Evolutionary conservation across 352 stramenopile species (phyloP).

Genomic region (Pythium utonaiense): DNA sequence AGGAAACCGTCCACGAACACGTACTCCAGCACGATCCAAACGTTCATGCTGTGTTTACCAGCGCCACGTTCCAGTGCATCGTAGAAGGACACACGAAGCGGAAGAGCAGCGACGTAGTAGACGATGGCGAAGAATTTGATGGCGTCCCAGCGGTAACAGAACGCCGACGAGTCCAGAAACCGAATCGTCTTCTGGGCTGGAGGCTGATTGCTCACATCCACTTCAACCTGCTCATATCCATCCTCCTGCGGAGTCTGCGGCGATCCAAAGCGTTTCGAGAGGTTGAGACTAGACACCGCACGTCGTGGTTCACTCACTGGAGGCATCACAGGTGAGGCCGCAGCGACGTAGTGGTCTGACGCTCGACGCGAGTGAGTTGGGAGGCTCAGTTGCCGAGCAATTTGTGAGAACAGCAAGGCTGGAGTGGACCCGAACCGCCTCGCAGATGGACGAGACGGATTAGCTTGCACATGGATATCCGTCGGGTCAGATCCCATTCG

Average conservation of each 20-base stretch:
- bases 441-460: background rate
- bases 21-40: constrained; percentile 29
- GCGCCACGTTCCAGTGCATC: constrained; percentile 24
- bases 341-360: constrained; percentile 9
- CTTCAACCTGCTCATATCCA: background rate
- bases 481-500: constrained; percentile 7
- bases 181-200: background rate
- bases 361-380: background rate
- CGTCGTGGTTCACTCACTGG: background rate
- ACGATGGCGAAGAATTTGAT: constrained; percentile 28
- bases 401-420: constrained; percentile 10
- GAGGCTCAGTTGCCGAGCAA: constrained; percentile 5
- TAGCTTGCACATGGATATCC: background rate
- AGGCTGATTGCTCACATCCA: background rate
- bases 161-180: constrained; percentile 21
- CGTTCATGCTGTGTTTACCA: constrained; percentile 11
- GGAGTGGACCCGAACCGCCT: constrained; percentile 15
- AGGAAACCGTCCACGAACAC: constrained; percentile 28
- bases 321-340: background rate
- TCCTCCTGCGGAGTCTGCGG: background rate
- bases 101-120: constrained; percentile 28
- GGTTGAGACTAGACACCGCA: background rate
- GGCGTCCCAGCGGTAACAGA: constrained; percentile 28
- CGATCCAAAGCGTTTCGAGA: constrained; percentile 13
- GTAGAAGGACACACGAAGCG: constrained; percentile 29